Conservation (phyloP, 73 alveolate genomes). For the Paramecium tetraurelia region DNA sequence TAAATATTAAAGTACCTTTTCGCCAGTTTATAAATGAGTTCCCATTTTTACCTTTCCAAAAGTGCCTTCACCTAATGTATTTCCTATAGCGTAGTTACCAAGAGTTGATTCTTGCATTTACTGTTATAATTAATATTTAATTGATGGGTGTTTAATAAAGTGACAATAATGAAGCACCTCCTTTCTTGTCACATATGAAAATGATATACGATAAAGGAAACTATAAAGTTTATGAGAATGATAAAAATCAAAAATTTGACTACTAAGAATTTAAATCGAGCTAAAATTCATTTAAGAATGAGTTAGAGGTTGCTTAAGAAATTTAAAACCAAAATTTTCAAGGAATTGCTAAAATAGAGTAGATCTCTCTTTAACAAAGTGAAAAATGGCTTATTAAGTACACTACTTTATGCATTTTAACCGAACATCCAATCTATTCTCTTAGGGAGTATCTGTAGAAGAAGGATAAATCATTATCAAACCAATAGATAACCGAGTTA, state of each 20-base stretch:
- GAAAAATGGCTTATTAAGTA: background rate
- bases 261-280: background rate
- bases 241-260: background rate
- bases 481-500: background rate
- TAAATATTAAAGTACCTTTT: conserved; percentile 1
- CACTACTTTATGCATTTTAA: background rate
- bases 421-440: background rate
- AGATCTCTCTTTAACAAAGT: background rate
- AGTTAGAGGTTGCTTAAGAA: background rate
- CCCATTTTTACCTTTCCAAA: conserved; percentile 63
- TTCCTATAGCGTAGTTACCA: background rate
- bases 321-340: background rate
- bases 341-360: background rate
- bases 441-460: background rate
- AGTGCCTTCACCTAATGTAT: conserved; percentile 50
- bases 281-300: background rate
- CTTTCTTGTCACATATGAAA: background rate
- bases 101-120: conserved; percentile 10
- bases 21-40: conserved; percentile 38
- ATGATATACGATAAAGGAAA: background rate
- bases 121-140: background rate
- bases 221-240: background rate
- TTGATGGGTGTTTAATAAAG: background rate
- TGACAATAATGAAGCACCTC: background rate
- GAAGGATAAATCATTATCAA: background rate